phyloP scores from a whole-genome alignment of 495 filamentous ascomycete species.

The Trichoderma orchidacearum region DNA sequence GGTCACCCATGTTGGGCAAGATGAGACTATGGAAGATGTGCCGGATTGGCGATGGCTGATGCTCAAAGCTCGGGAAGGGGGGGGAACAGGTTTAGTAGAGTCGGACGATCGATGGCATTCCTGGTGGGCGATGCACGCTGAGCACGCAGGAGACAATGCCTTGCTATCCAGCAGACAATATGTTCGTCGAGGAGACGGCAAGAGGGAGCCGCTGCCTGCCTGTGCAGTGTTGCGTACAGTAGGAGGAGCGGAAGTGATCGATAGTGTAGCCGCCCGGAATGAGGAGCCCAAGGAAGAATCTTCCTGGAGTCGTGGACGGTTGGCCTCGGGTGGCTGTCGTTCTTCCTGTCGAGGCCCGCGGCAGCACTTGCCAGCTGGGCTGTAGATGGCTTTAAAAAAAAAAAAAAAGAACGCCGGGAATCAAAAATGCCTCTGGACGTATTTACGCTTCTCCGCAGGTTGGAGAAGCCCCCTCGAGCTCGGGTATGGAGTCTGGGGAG shows the following conservation, averaged over 20 bases:
- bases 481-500: not conserved
- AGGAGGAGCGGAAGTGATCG: not conserved
- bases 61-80: not conserved
- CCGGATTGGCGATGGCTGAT: not conserved
- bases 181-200: not conserved
- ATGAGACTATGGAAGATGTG: not conserved
- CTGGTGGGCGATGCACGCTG: too few species aligned
- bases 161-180: not conserved
- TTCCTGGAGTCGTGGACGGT: not conserved
- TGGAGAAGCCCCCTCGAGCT: not conserved
- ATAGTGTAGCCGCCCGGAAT: not conserved
- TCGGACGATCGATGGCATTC: too few species aligned
- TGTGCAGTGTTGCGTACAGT: too few species aligned
- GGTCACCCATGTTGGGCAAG: slow-evolving; percentile 53
- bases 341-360: too few species aligned
- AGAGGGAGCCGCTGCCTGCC: too few species aligned
- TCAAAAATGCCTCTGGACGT: not conserved
- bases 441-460: not conserved
- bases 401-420: not conserved
- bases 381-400: too few species aligned
- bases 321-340: too few species aligned
- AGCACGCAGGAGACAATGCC: not conserved
- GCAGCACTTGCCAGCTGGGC: too few species aligned
- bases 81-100: not conserved
- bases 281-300: not conserved